phyloP scores from a whole-genome alignment of 2,329 filamentous ascomycete genomes.

The Elsinoe arachidis region DNA sequence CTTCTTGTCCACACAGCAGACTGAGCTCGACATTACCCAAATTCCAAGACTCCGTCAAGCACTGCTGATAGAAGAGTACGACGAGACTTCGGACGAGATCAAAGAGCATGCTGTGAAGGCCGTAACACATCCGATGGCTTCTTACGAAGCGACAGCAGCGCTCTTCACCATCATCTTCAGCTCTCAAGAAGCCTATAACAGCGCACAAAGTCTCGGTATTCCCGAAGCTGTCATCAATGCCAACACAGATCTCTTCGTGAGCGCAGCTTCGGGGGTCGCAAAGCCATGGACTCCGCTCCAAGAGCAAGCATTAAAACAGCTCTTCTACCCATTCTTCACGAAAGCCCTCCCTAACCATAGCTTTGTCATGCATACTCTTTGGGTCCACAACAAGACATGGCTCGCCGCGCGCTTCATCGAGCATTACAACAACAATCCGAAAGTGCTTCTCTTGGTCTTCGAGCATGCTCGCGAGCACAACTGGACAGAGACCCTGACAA shows the following conservation, averaged over 20 bases:
- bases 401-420: constrained; percentile 73
- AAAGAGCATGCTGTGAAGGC: constrained; percentile 56
- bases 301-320: constrained; percentile 62
- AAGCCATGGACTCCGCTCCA: constrained; percentile 70
- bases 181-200: constrained; percentile 48
- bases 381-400: constrained; percentile 84
- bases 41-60: constrained; percentile 75
- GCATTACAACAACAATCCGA: constrained; percentile 60
- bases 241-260: constrained; percentile 70
- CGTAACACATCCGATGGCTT: constrained; percentile 78
- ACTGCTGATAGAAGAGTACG: constrained; percentile 59
- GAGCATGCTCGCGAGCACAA: constrained; percentile 72
- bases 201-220: constrained; percentile 48
- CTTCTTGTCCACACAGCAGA: constrained; percentile 65
- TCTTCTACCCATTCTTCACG: constrained; percentile 76
- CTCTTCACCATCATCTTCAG: constrained; percentile 55
- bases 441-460: constrained; percentile 60
- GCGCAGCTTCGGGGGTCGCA: constrained; percentile 67
- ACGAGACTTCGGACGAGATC: constrained; percentile 51
- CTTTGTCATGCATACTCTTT: constrained; percentile 84
- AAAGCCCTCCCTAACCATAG: constrained; percentile 71
- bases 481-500: constrained; percentile 76
- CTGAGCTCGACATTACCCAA: constrained; percentile 72
- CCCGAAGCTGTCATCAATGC: constrained; percentile 56
- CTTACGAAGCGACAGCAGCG: constrained; percentile 68